Evolutionary conservation across 306 rosid species (phyloP).

Genomic region (Fragaria iinumae): DNA sequence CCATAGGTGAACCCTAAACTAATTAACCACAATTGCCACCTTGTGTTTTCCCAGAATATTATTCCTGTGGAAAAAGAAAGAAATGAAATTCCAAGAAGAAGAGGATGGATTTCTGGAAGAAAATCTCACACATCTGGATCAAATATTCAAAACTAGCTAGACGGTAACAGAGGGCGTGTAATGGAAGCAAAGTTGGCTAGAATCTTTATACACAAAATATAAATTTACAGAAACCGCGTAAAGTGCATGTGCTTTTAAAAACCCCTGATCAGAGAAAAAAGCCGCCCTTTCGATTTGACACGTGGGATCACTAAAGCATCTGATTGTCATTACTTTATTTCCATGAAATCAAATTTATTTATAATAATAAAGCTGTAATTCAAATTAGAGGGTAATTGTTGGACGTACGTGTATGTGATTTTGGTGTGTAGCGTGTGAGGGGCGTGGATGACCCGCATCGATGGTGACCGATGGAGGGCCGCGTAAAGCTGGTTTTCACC

Average conservation of each 20-base stretch:
- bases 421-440: no score
- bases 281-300: constrained; percentile 42
- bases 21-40: background rate
- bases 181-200: constrained; percentile 29
- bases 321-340: background rate
- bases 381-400: no score
- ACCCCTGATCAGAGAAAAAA: constrained; percentile 17
- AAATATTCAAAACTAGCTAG: background rate
- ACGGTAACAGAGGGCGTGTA: constrained; percentile 38
- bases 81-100: background rate
- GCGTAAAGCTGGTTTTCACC: no score
- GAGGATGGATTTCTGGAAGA: background rate
- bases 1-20: background rate
- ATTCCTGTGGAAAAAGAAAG: background rate
- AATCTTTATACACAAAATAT: constrained; percentile 10
- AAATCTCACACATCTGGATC: constrained; percentile 15
- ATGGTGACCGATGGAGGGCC: no score
- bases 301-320: constrained; percentile 11
- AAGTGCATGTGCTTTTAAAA: constrained; percentile 51
- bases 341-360: background rate
- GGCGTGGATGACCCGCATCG: no score
- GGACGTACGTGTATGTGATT: no score
- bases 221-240: constrained; percentile 64
- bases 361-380: background rate
- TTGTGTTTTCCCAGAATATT: background rate